phyloP scores from a whole-genome alignment of 306 rosid species.

The Calophaca sinica region DNA sequence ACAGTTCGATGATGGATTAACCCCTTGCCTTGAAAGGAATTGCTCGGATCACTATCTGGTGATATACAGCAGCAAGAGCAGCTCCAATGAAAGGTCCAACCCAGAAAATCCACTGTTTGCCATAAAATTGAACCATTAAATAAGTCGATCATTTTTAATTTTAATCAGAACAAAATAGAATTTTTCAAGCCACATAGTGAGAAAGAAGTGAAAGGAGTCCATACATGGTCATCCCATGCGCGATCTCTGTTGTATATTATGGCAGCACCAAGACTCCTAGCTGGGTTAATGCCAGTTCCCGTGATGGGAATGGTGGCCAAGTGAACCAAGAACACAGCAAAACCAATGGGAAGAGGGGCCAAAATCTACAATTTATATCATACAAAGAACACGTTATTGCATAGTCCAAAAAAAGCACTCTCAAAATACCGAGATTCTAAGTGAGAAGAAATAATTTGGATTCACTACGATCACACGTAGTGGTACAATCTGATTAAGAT shows the following conservation, averaged over 20 bases:
- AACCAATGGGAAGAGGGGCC: constrained; percentile 97
- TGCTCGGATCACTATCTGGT: constrained; percentile 87
- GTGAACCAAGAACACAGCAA: constrained; percentile 95
- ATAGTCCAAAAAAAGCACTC: too few relatives aligned
- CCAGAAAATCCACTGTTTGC: constrained; percentile 93
- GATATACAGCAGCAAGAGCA: constrained; percentile 89
- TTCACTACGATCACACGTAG: too few relatives aligned
- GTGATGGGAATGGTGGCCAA: constrained; percentile 97
- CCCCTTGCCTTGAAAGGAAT: constrained; percentile 85
- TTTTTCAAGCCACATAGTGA: too few relatives aligned
- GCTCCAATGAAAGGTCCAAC: constrained; percentile 95
- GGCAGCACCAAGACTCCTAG: constrained; percentile 97
- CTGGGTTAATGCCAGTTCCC: constrained; percentile 92
- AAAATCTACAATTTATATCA: constrained; percentile 48
- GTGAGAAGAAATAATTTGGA: too few relatives aligned
- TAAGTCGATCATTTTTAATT: too few relatives aligned
- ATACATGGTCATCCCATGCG: constrained; percentile 88
- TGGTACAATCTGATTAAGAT: too few relatives aligned
- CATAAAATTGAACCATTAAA: background rate
- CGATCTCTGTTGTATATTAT: constrained; percentile 72
- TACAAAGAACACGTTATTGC: too few relatives aligned
- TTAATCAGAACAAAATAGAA: background rate
- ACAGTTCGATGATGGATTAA: constrained; percentile 37
- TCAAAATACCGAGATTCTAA: too few relatives aligned
- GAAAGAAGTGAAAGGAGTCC: background rate